Conservation (phyloP, 1,284 basidiomycete genomes). For the Lentinula novae-zelandiae region DNA sequence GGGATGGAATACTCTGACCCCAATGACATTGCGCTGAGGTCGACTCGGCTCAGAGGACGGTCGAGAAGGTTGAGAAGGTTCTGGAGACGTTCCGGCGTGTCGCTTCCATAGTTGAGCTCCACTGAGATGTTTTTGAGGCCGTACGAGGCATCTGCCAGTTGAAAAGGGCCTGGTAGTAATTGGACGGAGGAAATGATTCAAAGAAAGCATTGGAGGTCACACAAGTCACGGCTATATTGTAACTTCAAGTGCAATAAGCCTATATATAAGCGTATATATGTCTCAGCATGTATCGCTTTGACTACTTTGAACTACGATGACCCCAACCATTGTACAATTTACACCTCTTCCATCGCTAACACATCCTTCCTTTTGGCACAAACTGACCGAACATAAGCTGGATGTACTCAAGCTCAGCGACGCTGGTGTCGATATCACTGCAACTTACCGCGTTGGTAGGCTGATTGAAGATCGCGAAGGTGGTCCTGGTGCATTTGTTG, state of each 20-base stretch:
- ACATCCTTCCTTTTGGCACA: conserved; percentile 92
- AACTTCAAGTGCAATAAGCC: no score
- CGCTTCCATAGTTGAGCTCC: not conserved
- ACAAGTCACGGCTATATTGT: not conserved
- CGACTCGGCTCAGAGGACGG: conserved; percentile 10
- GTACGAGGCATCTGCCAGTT: not conserved
- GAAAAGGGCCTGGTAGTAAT: not conserved
- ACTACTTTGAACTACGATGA: conserved; percentile 26
- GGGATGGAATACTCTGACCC: conserved; percentile 27
- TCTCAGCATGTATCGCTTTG: not conserved
- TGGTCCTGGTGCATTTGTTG: conserved; percentile 58
- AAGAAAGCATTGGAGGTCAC: not conserved
- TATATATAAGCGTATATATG: no score
- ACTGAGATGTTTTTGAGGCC: not conserved
- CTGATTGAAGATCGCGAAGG: conserved; percentile 71
- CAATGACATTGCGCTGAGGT: conserved; percentile 28
- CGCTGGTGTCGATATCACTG: conserved; percentile 60
- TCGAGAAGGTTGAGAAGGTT: not conserved
- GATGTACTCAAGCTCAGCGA: conserved; percentile 87
- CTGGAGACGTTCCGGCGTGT: conserved; percentile 1
- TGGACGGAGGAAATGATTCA: not conserved
- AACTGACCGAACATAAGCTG: conserved; percentile 86
- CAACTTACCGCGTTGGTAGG: conserved; percentile 69
- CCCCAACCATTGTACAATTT: conserved; percentile 69
- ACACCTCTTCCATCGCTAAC: conserved; percentile 84